A percentile compares a stretch with the other conserved stretches of the same genome.
These are phyloP conservation scores for Entophlyctis luteolus DNA, from an alignment of 192 early-diverging fungal species.

Conservation along the genomic window DNA sequence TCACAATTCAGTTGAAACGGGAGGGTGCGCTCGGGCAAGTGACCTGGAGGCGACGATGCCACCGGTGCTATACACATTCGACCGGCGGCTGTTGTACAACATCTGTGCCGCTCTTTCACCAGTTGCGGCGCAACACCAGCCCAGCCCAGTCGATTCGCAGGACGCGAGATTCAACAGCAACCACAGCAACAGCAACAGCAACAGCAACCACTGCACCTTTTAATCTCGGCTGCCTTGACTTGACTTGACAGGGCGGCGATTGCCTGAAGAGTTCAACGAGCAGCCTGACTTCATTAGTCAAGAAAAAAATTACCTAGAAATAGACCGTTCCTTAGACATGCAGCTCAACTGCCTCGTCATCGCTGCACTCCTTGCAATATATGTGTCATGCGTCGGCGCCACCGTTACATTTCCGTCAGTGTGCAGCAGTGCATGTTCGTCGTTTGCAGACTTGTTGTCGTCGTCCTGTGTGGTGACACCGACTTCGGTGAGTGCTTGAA, in stretches of 20 bases:
- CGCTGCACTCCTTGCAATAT: background rate
- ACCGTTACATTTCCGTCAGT: conserved; percentile 12
- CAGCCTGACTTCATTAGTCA: background rate
- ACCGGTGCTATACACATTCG: conserved; percentile 50
- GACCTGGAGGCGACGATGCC: conserved; percentile 58
- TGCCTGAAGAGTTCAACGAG: background rate
- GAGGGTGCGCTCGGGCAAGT: background rate
- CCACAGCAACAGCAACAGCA: no score
- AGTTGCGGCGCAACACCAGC: no score
- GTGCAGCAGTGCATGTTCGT: background rate
- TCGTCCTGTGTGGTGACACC: background rate
- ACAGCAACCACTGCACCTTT: background rate
- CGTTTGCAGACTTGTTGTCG: background rate
- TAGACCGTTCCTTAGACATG: background rate
- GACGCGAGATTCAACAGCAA: background rate
- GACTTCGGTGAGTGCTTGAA: conserved; percentile 1
- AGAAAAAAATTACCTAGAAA: background rate
- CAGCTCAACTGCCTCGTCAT: background rate
- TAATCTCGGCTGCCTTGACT: background rate
- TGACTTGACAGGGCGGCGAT: background rate
- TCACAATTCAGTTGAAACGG: no score
- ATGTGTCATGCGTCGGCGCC: background rate
- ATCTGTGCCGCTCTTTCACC: no score
- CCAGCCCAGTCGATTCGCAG: background rate
- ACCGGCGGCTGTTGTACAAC: conserved; percentile 27